Conservation (phyloP, 768 basidiomycete genomes). For the Mrakia blollopis region DNA sequence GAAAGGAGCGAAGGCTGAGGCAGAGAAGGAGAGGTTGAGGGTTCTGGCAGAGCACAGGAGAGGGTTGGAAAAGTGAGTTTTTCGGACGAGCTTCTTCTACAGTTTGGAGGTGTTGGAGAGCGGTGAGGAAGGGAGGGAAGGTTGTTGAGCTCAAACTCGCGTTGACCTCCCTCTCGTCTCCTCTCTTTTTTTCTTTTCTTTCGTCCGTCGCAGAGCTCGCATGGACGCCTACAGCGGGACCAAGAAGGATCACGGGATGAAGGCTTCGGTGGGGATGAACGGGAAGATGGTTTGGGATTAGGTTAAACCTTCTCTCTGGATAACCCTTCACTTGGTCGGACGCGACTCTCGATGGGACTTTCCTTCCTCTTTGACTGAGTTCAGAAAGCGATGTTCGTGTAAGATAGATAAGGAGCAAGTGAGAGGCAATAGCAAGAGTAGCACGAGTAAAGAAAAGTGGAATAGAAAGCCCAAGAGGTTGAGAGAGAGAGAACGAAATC, state of each 20-base stretch:
- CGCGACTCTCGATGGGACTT: not conserved
- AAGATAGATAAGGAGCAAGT: not conserved
- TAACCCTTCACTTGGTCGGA: no score
- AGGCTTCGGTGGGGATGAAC: conserved; percentile 15
- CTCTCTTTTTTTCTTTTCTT: not conserved
- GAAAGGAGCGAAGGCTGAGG: conserved; percentile 20
- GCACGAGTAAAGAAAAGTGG: not conserved
- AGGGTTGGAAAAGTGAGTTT: conserved; percentile 20
- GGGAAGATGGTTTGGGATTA: conserved; percentile 22
- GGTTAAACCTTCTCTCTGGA: no score
- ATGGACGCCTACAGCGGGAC: conserved; percentile 17
- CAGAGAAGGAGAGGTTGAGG: conserved; percentile 25
- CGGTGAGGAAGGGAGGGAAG: not conserved
- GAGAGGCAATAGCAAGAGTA: not conserved
- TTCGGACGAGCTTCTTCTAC: not conserved
- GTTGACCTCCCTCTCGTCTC: not conserved
- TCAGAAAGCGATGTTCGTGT: not conserved
- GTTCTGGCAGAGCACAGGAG: conserved; percentile 20
- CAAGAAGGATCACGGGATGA: conserved; percentile 3
- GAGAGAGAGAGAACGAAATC: not conserved
- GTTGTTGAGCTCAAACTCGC: not conserved
- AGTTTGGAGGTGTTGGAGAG: not conserved
- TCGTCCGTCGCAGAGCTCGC: not conserved
- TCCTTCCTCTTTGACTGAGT: not conserved
- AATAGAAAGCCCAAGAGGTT: not conserved